phyloP scores from a whole-genome alignment of 345 rosid genomes.

The Ailanthus altissimus region DNA sequence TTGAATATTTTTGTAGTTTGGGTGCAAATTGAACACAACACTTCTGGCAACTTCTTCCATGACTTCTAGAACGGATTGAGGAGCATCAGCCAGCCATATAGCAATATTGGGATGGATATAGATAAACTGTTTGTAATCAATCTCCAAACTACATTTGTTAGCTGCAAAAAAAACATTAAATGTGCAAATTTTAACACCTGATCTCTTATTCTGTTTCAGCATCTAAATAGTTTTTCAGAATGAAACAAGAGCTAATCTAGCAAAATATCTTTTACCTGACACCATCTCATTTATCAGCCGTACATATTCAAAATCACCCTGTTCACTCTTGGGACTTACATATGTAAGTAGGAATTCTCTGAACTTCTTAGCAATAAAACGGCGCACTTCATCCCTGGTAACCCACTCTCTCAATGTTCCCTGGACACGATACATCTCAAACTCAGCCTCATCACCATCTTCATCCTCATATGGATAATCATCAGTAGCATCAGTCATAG shows the following conservation, averaged over 20 bases:
- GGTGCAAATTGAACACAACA: slow-evolving; percentile 84
- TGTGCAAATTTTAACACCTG: neutral
- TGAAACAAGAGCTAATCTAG: slow-evolving; percentile 9
- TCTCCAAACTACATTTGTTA: slow-evolving; percentile 87
- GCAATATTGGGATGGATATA: slow-evolving; percentile 93
- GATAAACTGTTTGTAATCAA: slow-evolving; percentile 89
- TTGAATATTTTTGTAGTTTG: slow-evolving; percentile 84
- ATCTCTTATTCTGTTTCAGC: neutral
- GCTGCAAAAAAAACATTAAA: slow-evolving; percentile 51
- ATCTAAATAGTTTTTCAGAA: neutral
- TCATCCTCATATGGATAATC: slow-evolving; percentile 72
- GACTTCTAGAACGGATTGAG: slow-evolving; percentile 94
- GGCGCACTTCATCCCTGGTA: slow-evolving; percentile 92
- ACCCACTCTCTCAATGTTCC: slow-evolving; percentile 98
- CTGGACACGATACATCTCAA: slow-evolving; percentile 91
- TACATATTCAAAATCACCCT: slow-evolving; percentile 74
- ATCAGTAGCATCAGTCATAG: slow-evolving; percentile 92
- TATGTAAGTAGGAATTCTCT: slow-evolving; percentile 81
- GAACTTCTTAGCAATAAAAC: slow-evolving; percentile 88
- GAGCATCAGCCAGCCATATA: slow-evolving; percentile 97
- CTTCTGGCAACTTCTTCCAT: slow-evolving; percentile 88
- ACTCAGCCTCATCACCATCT: slow-evolving; percentile 77
- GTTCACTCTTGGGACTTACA: slow-evolving; percentile 66
- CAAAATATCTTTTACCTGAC: slow-evolving; percentile 51
- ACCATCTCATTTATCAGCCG: slow-evolving; percentile 88